Evolutionary conservation across 2,329 filamentous ascomycete genomes (phyloP).

Genomic region (Fusarium gaditjirri): DNA sequence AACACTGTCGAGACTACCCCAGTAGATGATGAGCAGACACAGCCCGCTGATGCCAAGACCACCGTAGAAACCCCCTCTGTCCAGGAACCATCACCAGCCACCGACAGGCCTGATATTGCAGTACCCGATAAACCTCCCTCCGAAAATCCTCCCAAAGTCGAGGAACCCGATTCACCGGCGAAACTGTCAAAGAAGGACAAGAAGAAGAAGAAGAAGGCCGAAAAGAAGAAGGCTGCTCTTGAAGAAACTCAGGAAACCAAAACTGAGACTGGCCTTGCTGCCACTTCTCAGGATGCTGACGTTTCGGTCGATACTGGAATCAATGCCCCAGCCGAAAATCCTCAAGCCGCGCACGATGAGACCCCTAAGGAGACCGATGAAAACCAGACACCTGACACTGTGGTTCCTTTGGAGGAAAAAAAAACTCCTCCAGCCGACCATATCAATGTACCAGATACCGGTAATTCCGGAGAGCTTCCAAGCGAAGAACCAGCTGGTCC

Average conservation of each 20-base stretch:
- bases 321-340: constrained; percentile 16
- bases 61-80: constrained; percentile 32
- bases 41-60: constrained; percentile 42
- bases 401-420: constrained; percentile 9
- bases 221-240: constrained; percentile 46
- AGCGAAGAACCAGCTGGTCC: constrained; percentile 42
- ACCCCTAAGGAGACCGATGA: constrained; percentile 29
- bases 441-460: constrained; percentile 31
- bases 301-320: constrained; percentile 19
- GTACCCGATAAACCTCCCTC: constrained; percentile 18
- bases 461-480: constrained; percentile 34
- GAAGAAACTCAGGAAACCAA: constrained; percentile 35
- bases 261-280: constrained; percentile 27
- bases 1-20: constrained; percentile 21
- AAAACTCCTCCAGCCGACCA: constrained; percentile 15
- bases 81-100: constrained; percentile 33
- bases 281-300: constrained; percentile 27
- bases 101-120: constrained; percentile 18
- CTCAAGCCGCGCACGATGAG: constrained; percentile 23
- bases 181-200: constrained; percentile 51
- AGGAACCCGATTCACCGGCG: constrained; percentile 36
- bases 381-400: constrained; percentile 12
- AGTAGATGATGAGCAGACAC: constrained; percentile 39
- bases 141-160: constrained; percentile 26
- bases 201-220: constrained; percentile 45